These are phyloP conservation scores for Tephrocybe sp. DNA, from an alignment of 768 basidiomycete genomes.

Conservation along the genomic window DNA sequence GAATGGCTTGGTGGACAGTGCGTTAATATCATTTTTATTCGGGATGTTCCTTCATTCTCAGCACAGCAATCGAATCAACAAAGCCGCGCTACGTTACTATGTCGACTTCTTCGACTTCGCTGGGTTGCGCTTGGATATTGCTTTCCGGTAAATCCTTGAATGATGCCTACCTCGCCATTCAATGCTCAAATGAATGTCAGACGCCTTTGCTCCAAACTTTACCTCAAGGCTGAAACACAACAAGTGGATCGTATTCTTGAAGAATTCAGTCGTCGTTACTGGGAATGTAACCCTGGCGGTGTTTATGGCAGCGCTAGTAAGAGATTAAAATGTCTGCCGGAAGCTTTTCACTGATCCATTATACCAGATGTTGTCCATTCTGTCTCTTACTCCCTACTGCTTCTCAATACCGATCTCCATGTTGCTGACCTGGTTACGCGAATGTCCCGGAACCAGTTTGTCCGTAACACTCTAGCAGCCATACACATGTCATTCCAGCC, in stretches of 20 bases:
- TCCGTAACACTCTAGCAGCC: conserved; percentile 86
- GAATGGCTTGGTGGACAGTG: conserved; percentile 94
- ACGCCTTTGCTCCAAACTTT: conserved; percentile 88
- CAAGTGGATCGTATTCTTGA: conserved; percentile 97
- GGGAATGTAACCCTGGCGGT: conserved; percentile 82
- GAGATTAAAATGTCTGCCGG: conserved; percentile 28
- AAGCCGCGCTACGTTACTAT: conserved; percentile 73
- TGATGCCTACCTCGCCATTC: not conserved
- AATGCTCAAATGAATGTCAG: conserved; percentile 35
- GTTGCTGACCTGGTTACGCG: conserved; percentile 85
- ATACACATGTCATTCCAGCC: conserved; percentile 80
- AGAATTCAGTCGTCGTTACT: conserved; percentile 87
- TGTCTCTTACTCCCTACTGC: conserved; percentile 86
- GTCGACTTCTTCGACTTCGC: conserved; percentile 89
- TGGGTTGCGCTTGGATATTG: conserved; percentile 78
- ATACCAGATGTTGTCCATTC: conserved; percentile 87
- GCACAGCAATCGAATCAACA: conserved; percentile 73
- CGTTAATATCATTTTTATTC: conserved; percentile 35
- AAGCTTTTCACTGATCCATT: conserved; percentile 4
- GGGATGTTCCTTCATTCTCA: conserved; percentile 7
- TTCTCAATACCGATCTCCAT: conserved; percentile 97
- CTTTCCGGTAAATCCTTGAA: conserved; percentile 72
- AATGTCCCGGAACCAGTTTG: conserved; percentile 93
- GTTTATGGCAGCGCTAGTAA: conserved; percentile 85
- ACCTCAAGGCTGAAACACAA: conserved; percentile 94